Conservation (phyloP, 2,329 filamentous ascomycete species). For the Sclerotinia glacialis region DNA sequence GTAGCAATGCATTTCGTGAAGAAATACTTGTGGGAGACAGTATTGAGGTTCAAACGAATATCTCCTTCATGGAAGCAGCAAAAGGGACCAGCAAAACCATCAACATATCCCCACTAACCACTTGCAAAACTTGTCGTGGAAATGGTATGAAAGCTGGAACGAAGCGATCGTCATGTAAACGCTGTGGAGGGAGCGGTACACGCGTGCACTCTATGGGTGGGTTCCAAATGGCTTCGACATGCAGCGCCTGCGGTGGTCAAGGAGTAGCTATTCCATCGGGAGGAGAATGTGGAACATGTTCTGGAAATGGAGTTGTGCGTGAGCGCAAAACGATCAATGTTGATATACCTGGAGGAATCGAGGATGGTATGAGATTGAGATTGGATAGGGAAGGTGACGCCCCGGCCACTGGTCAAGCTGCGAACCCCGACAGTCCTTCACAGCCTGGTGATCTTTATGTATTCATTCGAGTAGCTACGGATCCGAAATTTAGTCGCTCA, state of each 20-base stretch:
- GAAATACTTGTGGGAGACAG: constrained; percentile 87
- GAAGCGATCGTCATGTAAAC: constrained; percentile 68
- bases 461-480: constrained; percentile 81
- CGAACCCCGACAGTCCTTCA: constrained; percentile 60
- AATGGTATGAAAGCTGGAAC: constrained; percentile 80
- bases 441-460: constrained; percentile 87
- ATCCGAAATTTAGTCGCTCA: constrained; percentile 82
- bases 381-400: constrained; percentile 86
- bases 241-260: constrained; percentile 73
- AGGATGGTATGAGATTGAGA: constrained; percentile 90
- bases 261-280: constrained; percentile 75
- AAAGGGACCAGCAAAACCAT: constrained; percentile 90
- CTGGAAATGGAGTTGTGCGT: constrained; percentile 78
- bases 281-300: constrained; percentile 75
- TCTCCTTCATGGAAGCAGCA: constrained; percentile 94
- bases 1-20: constrained; percentile 68
- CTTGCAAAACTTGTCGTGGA: constrained; percentile 80
- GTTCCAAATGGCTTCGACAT: constrained; percentile 95
- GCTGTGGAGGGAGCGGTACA: constrained; percentile 82
- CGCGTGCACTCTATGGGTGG: constrained; percentile 87
- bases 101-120: constrained; percentile 73
- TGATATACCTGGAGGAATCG: constrained; percentile 92
- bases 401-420: constrained; percentile 68
- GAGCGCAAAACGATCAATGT: constrained; percentile 81
- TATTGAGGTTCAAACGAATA: constrained; percentile 89